Base-by-base conservation (phyloP, 768 basidiomycete species). In the Leccinum sublutescens region DNA sequence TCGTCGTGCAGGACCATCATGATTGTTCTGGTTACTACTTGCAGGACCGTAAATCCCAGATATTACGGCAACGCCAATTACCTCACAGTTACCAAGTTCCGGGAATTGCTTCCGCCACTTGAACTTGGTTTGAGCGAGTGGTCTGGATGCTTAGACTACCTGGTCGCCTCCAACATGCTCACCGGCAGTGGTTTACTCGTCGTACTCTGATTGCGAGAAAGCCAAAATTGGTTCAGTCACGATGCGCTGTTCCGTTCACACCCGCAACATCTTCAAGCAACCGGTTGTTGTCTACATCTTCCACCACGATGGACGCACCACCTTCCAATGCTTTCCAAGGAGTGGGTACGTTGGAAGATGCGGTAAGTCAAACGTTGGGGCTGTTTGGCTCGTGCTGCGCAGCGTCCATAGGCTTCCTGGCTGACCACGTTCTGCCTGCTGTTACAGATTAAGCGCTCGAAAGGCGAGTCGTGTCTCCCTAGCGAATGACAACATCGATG, bases 381-480 rank as follows among this genome's bases (percentile, higher is more conserved):
- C 45, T 19, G 12, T 50, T 55, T 36, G 43, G 43, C 43, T 45
- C 19, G 43, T 5, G 17, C 14, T 51, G 15, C 34, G 25, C 50
- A 36, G 17, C 29, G 14, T 27, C 25, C 25, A 9, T 25, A 43
- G 43, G n/a, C 40, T 40, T 40, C 40, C n/a, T n/a, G n/a, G 40
- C 58, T 61, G 17, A 68, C 49, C 27, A 3, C 2, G 10, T n/a
- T 31, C 15, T 25, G 14, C n/a, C 29, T 31, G 29, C 9, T 27
- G 10, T 48, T 14, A n/a, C 50, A 70, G 68, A 62, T 69, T 3
- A 49, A 48, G 17, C 62, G 65, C n/a, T 69, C 69, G 33, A 62
- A 67, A 53, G 48, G 68, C 69, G 31, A 19, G 64, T 60, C 54
- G 14, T 40, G 36, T 51, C 27, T 54, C 14, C 8, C 7, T 11